Evolutionary conservation across 108 stramenopile genomes (phyloP), one percentile per base, ranked within the genome.

Genomic region (Skeletonema menzelii): DNA sequence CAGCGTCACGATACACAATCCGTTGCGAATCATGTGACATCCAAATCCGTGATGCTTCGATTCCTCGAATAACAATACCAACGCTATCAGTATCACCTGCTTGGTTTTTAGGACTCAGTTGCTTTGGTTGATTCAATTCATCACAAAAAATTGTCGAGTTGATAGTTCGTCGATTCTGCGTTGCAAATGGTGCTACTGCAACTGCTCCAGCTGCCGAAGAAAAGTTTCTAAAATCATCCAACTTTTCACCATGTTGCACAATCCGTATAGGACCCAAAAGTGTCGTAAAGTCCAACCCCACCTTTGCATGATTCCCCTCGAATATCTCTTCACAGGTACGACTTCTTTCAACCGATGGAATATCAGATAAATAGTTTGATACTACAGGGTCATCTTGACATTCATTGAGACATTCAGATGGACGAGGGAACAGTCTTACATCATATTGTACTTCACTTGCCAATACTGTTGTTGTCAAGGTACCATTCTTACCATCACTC

Each of bases 221-320:
- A 42, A n/a, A n/a, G n/a, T n/a, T n/a, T n/a, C n/a, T n/a, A n/a
- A n/a, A n/a, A 42, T n/a, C 40, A 42, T n/a, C 15, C 2, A 2
- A 12, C 40, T n/a, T 42, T 14, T 19, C 19, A 57, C 34, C 58
- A 12, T 42, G 13, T 10, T 42, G 37, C 13, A 59, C 65, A 44
- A 75, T 60, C 5, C 11, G 26, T 20, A 75, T 30, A 8, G 73
- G 73, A 34, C 73, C 73, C 56, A 75, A 37, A 0, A 53, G 8
- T 10, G 49, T 53, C 22, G n/a, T n/a, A 24, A 53, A 53, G 19
- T 20, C n/a, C 4, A n/a, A 53, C 8, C 49, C 49, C 19, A 22
- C 22, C 49, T 24, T n/a, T 8, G 8, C 20, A 5, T 53, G 22
- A 24, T 53, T 53, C 22, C 49, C 49, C 49, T 53, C 49, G 4